A percentile compares a stretch with the other conserved stretches of the same genome.
Conservation (phyloP, 768 basidiomycete genomes). For the Lyophyllum decastes region DNA sequence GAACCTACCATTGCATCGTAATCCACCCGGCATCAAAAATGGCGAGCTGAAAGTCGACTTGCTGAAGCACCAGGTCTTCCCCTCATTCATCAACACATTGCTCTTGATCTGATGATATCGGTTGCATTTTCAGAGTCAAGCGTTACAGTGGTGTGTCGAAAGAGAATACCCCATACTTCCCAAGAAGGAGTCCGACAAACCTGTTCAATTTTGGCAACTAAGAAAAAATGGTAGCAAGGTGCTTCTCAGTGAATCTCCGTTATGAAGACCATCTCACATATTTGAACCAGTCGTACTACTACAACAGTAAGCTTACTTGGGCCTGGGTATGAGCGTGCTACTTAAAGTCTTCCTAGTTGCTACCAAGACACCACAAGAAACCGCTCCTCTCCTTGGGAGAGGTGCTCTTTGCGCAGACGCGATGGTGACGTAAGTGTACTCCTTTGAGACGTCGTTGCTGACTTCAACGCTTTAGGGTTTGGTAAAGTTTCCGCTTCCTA, state of each 20-base stretch:
- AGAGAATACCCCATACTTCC: constrained; percentile 81
- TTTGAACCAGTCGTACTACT: constrained; percentile 56
- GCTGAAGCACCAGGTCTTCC: constrained; percentile 74
- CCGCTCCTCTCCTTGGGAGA: constrained; percentile 65
- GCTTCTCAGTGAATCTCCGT: constrained; percentile 13
- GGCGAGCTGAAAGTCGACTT: constrained; percentile 74
- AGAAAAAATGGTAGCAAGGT: constrained; percentile 59
- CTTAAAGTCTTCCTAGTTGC: constrained; percentile 49
- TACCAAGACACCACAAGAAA: constrained; percentile 75
- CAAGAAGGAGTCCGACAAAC: constrained; percentile 60
- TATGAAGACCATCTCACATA: background rate
- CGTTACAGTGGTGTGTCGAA: constrained; percentile 82
- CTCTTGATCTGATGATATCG: constrained; percentile 1
- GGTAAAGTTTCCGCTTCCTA: constrained; percentile 22
- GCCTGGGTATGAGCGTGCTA: constrained; percentile 1
- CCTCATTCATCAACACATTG: background rate
- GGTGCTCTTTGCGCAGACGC: constrained; percentile 91
- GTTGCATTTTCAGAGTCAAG: constrained; percentile 62
- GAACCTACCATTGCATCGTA: constrained; percentile 66
- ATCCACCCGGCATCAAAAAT: constrained; percentile 67
- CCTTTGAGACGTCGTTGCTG: background rate
- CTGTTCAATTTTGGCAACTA: constrained; percentile 90
- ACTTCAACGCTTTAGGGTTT: constrained; percentile 35
- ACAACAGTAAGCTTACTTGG: constrained; percentile 52
- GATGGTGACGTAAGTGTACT: constrained; percentile 53